Base-by-base conservation (phyloP, 371 early-diverging fungal genomes). In the Saksenaea oblongispora region DNA sequence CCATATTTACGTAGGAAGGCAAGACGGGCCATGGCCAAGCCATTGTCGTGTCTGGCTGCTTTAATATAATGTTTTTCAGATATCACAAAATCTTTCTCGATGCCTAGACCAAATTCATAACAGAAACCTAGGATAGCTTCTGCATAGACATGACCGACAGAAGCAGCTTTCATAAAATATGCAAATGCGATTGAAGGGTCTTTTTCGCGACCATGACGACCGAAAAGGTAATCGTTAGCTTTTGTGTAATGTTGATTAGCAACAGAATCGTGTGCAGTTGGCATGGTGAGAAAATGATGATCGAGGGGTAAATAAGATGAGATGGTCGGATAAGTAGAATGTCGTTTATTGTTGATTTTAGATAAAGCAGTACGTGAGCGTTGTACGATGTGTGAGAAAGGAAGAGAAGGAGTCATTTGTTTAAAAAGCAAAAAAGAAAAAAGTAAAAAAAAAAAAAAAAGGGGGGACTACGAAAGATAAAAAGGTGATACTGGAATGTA, bases 51-150 rank as follows among this genome's bases (percentile, higher is more conserved):
- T 54, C 70, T 62, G 3, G 65, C 66, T 3, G 89, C 83, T 11
- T 31, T 24, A 7, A 84, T 41, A 70, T 94, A 92, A 42, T 82
- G 69, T 15, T 61, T 58, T 58, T 93, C 93, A 26, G 90, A 73
- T 10, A 58, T 37, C 24, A 69, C 68, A 70, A 80, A 86, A 62
- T 92, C 84, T 15, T 69, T 71, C 11, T 64, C 57, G 7, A 82
- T 64, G 8, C 93, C 94, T 8, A 92, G 76, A 0, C 92, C 94
- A 76, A 93, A 93, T 66, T 97, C 97, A 71, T 82, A 82, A 63
- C 90, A 89, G 57, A 89, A 89, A 14, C 87, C 90, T 26, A 89
- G 75, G 1, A 86, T 72, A 7, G 83, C 86, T 34, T 73, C 72
- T 4, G 89, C 84, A 28, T 75, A 74, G 7, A 73, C 54, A 59